These are phyloP conservation scores for Panaeolus papilionaceus DNA, from an alignment of 768 basidiomycete genomes.

Conservation along the genomic window DNA sequence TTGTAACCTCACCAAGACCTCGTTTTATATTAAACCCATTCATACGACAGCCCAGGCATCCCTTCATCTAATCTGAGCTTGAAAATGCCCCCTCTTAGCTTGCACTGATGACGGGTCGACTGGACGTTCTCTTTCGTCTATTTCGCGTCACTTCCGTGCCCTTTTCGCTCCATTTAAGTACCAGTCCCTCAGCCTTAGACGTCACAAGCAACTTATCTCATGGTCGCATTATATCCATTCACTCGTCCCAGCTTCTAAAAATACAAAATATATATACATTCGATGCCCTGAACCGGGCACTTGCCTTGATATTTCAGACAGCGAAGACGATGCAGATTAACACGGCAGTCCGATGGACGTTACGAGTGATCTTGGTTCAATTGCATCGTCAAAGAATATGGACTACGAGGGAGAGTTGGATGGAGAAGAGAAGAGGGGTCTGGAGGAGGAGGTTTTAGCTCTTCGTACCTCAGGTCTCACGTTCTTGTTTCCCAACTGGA, in stretches of 20 bases:
- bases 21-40: too few relatives aligned
- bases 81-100: neutral
- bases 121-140: neutral
- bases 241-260: neutral
- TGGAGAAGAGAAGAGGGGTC: neutral
- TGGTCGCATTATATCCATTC: neutral
- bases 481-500: neutral
- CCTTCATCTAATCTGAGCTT: neutral
- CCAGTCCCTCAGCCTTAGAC: neutral
- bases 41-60: too few relatives aligned
- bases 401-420: constrained; percentile 7
- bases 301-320: neutral
- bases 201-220: neutral
- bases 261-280: neutral
- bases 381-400: neutral
- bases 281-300: neutral
- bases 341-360: neutral
- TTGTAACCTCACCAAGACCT: too few relatives aligned
- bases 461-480: neutral
- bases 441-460: neutral
- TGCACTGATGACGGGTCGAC: neutral
- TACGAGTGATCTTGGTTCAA: neutral
- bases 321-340: neutral
- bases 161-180: neutral
- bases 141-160: neutral